A percentile compares a stretch with the other conserved stretches of the same genome.
These are phyloP conservation scores for Chloroidium sp. DNA, from an alignment of 163 green algal genomes.

Conservation along the genomic window DNA sequence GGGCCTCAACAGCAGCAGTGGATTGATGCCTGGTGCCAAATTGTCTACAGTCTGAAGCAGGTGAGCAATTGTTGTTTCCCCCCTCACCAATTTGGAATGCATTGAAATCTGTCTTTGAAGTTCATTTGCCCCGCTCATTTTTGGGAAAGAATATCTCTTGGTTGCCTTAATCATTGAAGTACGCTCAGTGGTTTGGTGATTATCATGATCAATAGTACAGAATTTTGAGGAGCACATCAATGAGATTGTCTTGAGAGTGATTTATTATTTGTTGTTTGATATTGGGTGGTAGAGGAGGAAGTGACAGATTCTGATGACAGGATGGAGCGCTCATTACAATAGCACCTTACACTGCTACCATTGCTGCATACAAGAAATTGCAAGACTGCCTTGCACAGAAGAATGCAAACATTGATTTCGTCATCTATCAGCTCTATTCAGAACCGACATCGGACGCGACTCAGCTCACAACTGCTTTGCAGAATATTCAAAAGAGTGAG, in stretches of 20 bases:
- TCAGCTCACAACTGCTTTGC: not conserved
- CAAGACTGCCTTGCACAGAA: not conserved
- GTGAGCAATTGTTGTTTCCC: not conserved
- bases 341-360: not conserved
- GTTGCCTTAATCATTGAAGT: not conserved
- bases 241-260: no score
- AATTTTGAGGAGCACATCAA: not conserved
- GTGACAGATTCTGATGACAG: not conserved
- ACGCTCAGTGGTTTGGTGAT: not conserved
- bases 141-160: not conserved
- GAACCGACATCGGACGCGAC: not conserved
- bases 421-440: conserved; percentile 1
- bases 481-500: not conserved
- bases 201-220: not conserved
- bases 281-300: no score
- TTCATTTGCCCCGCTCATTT: not conserved
- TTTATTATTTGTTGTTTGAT: no score
- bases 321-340: not conserved
- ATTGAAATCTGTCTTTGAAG: no score
- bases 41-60: not conserved
- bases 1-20: not conserved
- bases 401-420: not conserved
- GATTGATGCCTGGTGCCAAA: not conserved
- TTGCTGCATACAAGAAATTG: not conserved
- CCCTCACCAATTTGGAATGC: no score